phyloP scores from a whole-genome alignment of 2,329 filamentous ascomycete species.

The Tolypocladium amazonense region DNA sequence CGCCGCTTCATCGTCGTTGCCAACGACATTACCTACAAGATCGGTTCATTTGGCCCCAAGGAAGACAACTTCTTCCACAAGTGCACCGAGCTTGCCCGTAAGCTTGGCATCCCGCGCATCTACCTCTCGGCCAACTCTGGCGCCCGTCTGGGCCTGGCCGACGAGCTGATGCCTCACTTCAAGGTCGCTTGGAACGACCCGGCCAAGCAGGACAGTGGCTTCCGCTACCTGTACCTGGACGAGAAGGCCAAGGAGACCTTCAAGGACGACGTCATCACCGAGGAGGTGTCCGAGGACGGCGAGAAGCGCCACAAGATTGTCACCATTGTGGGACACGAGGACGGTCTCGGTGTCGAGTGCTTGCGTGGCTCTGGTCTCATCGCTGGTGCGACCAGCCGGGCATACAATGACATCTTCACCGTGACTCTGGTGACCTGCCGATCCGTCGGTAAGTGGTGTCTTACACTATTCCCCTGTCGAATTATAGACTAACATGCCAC shows the following conservation, averaged over 20 bases:
- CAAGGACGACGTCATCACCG: slow-evolving; percentile 64
- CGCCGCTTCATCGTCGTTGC: slow-evolving; percentile 91
- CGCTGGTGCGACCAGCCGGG: slow-evolving; percentile 90
- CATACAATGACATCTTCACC: slow-evolving; percentile 98
- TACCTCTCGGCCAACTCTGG: slow-evolving; percentile 98
- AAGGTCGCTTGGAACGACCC: slow-evolving; percentile 92
- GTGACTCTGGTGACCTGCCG: slow-evolving; percentile 95
- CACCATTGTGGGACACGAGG: slow-evolving; percentile 85
- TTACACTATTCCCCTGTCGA: neutral
- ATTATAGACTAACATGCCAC: neutral
- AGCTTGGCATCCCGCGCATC: slow-evolving; percentile 89
- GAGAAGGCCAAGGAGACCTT: slow-evolving; percentile 80
- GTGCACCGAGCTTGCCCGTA: slow-evolving; percentile 91
- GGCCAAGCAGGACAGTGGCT: slow-evolving; percentile 71
- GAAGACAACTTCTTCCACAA: slow-evolving; percentile 99
- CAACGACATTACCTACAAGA: slow-evolving; percentile 99
- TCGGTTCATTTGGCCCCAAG: slow-evolving; percentile 90
- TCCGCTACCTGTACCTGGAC: slow-evolving; percentile 94
- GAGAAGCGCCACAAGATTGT: slow-evolving; percentile 91
- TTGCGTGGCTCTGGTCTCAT: slow-evolving; percentile 95
- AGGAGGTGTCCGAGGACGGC: slow-evolving; percentile 74
- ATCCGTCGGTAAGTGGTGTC: slow-evolving; percentile 64
- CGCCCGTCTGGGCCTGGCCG: slow-evolving; percentile 91
- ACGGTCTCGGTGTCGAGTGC: slow-evolving; percentile 96
- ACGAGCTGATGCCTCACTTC: slow-evolving; percentile 95